Evolutionary conservation across 2,329 filamentous ascomycete genomes (phyloP), one percentile per base, ranked within the genome.

Genomic region (Sporothrix protearum): DNA sequence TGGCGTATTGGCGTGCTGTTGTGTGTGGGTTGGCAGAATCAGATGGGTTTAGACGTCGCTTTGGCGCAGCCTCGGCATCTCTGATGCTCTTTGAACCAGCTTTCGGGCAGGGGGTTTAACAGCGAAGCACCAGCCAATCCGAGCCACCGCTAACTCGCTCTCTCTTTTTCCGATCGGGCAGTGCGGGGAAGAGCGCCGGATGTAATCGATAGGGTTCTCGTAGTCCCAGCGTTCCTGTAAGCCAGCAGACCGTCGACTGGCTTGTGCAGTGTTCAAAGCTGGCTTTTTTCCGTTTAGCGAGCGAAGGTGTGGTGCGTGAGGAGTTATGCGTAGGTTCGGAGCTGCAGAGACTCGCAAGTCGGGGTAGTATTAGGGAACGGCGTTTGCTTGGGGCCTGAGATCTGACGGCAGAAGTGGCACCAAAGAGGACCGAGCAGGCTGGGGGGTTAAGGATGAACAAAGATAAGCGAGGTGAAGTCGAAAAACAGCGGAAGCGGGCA

Each of bases 51-150:
- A 39, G 49, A 64, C 12, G n/a, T 63, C 59, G n/a, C 22, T 39
- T 33, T 42, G 47, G 49, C n/a, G 66, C 64, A 67, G 64, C 64
- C 64, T 67, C 64, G 64, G 64, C 64, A 67, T 67, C 64, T 67
- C 45, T 45, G 42, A 16, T 19, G 28, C 19, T 14, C 28, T 49
- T 49, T 49, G 45, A 49, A 49, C 45, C 45, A 49, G 45, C 22
- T 22, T 14, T 22, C 28, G 49, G 14, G 22, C 49, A 22, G 33
- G 55, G 30, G n/a, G n/a, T n/a, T n/a, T n/a, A n/a, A n/a, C n/a
- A n/a, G n/a, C n/a, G n/a, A n/a, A n/a, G n/a, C n/a, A n/a, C n/a
- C n/a, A n/a, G 30, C 30, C 33, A 14, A 14, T n/a, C n/a, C 19
- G 30, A 22, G 19, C 22, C 39, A 39, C 30, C 33, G 33, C 8